Percentiles rank a stretch among this genome's conserved stretches.
These are phyloP conservation scores for Sphagnum tenellum DNA, from an alignment of 225 moss, liverwort and hornwort species.

Conservation along the genomic window DNA sequence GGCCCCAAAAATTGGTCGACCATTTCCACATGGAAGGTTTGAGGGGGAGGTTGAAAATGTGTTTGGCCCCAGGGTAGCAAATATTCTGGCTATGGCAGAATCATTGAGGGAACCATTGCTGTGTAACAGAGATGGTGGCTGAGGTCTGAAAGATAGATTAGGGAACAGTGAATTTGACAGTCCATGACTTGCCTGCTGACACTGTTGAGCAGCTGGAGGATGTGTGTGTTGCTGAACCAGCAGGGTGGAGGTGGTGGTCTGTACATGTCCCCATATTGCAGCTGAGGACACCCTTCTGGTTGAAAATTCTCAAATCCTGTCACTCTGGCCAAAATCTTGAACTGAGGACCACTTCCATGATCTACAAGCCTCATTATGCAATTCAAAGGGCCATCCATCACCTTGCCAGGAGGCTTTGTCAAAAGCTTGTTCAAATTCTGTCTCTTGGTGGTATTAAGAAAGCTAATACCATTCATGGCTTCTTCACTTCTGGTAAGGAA, in stretches of 20 bases:
- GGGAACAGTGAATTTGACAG: constrained; percentile 19
- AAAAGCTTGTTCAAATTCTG: not conserved
- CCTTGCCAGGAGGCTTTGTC: not conserved
- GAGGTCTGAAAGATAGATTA: constrained; percentile 30
- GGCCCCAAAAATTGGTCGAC: constrained; percentile 33
- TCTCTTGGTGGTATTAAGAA: not conserved
- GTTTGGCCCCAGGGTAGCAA: constrained; percentile 10
- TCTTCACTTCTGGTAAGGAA: constrained; percentile 10
- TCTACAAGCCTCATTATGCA: not conserved
- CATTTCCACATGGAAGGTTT: constrained; percentile 25
- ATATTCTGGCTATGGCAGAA: constrained; percentile 18
- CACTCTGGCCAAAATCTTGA: not conserved
- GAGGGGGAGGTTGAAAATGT: constrained; percentile 12
- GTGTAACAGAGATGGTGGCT: constrained; percentile 18
- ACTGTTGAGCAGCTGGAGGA: constrained; percentile 13
- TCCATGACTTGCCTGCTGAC: constrained; percentile 18
- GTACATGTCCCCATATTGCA: constrained; percentile 1
- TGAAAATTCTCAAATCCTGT: constrained; percentile 1
- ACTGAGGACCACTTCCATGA: constrained; percentile 1
- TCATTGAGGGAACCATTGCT: constrained; percentile 31
- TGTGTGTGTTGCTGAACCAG: constrained; percentile 23
- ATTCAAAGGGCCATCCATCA: constrained; percentile 1
- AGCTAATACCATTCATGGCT: not conserved
- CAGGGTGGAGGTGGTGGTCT: constrained; percentile 15
- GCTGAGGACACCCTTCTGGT: constrained; percentile 1